Evolutionary conservation across 2,329 filamentous ascomycete genomes (phyloP).

Genomic region (Trichoderma breve): DNA sequence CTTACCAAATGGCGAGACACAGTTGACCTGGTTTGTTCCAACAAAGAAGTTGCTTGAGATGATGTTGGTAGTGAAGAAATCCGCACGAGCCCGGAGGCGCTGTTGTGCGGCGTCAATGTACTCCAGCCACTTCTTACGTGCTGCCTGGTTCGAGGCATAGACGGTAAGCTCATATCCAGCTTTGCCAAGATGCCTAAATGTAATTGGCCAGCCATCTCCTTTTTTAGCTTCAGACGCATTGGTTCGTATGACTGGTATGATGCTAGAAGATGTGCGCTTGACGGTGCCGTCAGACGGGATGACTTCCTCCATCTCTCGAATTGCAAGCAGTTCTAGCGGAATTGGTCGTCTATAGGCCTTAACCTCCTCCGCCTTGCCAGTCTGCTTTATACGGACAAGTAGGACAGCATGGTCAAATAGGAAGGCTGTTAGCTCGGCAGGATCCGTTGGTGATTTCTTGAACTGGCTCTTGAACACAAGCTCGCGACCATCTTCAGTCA

Average conservation of each 20-base stretch:
- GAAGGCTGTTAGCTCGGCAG: slow-evolving; percentile 87
- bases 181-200: slow-evolving; percentile 92
- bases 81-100: slow-evolving; percentile 78
- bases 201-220: slow-evolving; percentile 84
- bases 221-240: slow-evolving; percentile 55
- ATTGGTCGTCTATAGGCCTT: slow-evolving; percentile 94
- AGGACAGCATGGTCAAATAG: slow-evolving; percentile 95
- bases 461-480: slow-evolving; percentile 91
- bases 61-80: slow-evolving; percentile 78
- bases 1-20: slow-evolving; percentile 85
- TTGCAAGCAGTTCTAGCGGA: slow-evolving; percentile 86
- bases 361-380: slow-evolving; percentile 90
- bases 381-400: slow-evolving; percentile 84
- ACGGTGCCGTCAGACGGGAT: slow-evolving; percentile 76
- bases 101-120: slow-evolving; percentile 89
- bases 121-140: slow-evolving; percentile 95
- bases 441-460: slow-evolving; percentile 88
- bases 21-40: slow-evolving; percentile 80
- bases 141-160: slow-evolving; percentile 80
- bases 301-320: slow-evolving; percentile 95
- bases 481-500: slow-evolving; percentile 90
- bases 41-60: slow-evolving; percentile 61
- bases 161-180: slow-evolving; percentile 91
- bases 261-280: slow-evolving; percentile 84
- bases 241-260: slow-evolving; percentile 60